phyloP scores from a whole-genome alignment of 2,329 filamentous ascomycete genomes.

The Neopestalotiopsis clavispora region DNA sequence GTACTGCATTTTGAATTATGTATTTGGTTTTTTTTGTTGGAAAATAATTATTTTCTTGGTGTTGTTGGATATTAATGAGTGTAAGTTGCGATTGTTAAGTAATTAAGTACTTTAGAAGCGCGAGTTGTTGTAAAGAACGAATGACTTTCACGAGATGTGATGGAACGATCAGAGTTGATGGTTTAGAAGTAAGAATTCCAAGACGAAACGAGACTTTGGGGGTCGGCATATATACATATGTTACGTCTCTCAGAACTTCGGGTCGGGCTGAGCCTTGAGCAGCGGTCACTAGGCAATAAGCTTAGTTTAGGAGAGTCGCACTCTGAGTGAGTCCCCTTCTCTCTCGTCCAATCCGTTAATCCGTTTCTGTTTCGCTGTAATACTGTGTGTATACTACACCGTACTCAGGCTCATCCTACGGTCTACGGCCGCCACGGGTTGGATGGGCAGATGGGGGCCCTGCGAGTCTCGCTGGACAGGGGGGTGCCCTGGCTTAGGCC shows the following conservation, averaged over 20 bases:
- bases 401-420: no score
- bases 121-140: conserved; percentile 5
- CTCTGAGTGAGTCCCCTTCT: background rate
- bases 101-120: conserved; percentile 4
- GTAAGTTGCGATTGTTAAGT: conserved; percentile 7
- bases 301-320: conserved; percentile 11
- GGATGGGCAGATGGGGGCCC: no score
- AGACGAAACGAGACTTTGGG: background rate
- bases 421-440: background rate
- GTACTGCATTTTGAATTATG: conserved; percentile 14
- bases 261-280: background rate
- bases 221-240: background rate
- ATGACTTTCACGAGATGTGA: conserved; percentile 10
- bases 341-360: background rate
- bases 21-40: conserved; percentile 6
- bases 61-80: background rate
- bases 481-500: background rate
- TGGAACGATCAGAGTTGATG: conserved; percentile 2
- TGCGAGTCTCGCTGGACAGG: background rate
- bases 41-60: background rate
- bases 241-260: background rate
- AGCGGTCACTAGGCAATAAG: conserved; percentile 3
- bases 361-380: background rate
- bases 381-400: no score
- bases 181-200: background rate